Evolutionary conservation across 2,329 filamentous ascomycete genomes (phyloP).

Genomic region (Fusarium beomiforme): DNA sequence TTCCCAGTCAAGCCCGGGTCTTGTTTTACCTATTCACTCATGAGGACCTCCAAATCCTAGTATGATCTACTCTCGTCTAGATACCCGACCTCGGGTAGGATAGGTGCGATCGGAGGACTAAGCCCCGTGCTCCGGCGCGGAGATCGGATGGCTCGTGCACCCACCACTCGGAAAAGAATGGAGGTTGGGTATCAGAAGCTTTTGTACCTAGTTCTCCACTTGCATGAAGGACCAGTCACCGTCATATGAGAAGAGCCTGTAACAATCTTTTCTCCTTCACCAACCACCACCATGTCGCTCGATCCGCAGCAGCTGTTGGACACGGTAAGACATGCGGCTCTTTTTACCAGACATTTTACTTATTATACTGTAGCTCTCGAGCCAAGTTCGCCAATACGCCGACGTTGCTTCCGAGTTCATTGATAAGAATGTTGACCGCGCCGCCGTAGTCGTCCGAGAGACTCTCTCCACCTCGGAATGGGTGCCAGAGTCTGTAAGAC

Average conservation of each 20-base stretch:
- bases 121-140: slow-evolving; percentile 33
- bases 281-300: slow-evolving; percentile 70
- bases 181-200: slow-evolving; percentile 39
- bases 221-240: slow-evolving; percentile 38
- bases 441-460: slow-evolving; percentile 76
- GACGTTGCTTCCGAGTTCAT: slow-evolving; percentile 80
- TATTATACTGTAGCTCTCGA: slow-evolving; percentile 57
- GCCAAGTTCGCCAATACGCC: slow-evolving; percentile 76
- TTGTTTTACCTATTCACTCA: not conserved
- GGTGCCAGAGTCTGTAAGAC: slow-evolving; percentile 76
- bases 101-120: slow-evolving; percentile 17
- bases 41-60: not conserved
- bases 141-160: slow-evolving; percentile 38
- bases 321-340: slow-evolving; percentile 65
- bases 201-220: slow-evolving; percentile 38
- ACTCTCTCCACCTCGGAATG: slow-evolving; percentile 73
- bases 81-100: slow-evolving; percentile 25
- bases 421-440: slow-evolving; percentile 81
- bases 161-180: slow-evolving; percentile 17
- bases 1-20: not conserved
- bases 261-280: slow-evolving; percentile 38
- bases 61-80: slow-evolving; percentile 16
- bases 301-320: slow-evolving; percentile 84
- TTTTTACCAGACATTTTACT: not conserved
- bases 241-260: slow-evolving; percentile 44